A percentile compares a stretch with the other conserved stretches of the same genome.
Conservation (phyloP, 108 stramenopile species). For the Aurantiochytrium sp. region DNA sequence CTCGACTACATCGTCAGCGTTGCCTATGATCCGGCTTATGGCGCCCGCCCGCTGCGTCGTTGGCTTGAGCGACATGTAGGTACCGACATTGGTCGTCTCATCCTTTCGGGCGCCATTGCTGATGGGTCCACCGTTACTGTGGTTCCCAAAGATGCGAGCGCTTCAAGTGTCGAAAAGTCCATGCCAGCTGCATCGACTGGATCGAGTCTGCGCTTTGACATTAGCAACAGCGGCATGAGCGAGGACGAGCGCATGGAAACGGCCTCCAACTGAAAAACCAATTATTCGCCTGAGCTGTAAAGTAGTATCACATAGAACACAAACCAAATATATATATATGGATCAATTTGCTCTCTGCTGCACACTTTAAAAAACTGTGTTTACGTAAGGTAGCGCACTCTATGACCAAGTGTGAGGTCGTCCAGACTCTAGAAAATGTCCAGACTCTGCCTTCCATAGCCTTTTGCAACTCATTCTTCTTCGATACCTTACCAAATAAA, state of each 20-base stretch:
- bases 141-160: neutral
- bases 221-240: neutral
- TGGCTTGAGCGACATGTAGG: slow-evolving; percentile 54
- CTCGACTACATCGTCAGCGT: slow-evolving; percentile 39
- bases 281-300: neutral
- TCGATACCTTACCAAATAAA: too few species aligned
- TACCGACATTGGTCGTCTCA: slow-evolving; percentile 41
- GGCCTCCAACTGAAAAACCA: neutral
- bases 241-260: neutral
- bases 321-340: too few species aligned
- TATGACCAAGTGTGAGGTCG: too few species aligned
- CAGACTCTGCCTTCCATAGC: too few species aligned
- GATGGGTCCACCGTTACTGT: neutral
- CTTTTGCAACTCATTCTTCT: too few species aligned
- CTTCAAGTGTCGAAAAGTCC: neutral
- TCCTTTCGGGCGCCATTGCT: neutral
- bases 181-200: neutral
- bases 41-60: slow-evolving; percentile 53
- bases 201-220: neutral
- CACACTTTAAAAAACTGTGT: too few species aligned
- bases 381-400: too few species aligned
- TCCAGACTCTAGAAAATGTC: too few species aligned
- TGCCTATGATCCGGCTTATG: slow-evolving; percentile 49
- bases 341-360: too few species aligned
- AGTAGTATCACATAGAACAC: neutral